These are phyloP conservation scores for Biscogniauxia sp. DNA, from an alignment of 2,329 filamentous ascomycete species.

Conservation along the genomic window DNA sequence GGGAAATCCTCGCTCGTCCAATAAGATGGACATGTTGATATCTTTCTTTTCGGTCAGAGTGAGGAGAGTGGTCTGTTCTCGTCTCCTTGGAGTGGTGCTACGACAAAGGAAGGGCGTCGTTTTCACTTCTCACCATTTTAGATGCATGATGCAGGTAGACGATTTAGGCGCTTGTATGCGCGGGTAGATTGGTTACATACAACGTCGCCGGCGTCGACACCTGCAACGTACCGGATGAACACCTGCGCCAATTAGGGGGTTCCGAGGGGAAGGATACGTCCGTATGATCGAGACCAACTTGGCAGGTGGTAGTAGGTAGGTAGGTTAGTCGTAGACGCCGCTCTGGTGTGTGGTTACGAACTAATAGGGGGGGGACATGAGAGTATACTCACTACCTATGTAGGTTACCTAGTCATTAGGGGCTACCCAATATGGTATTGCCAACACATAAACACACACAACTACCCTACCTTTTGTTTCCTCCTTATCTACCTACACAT, in stretches of 20 bases:
- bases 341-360: no score
- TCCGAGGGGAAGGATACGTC: neutral
- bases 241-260: neutral
- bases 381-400: no score
- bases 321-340: no score
- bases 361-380: no score
- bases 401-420: no score
- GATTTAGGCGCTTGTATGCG: slow-evolving; percentile 11
- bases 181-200: slow-evolving; percentile 7
- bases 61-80: neutral
- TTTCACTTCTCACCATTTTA: slow-evolving; percentile 7
- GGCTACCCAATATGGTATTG: no score
- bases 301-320: no score
- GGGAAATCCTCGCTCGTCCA: neutral
- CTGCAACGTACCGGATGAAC: neutral
- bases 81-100: slow-evolving; percentile 1
- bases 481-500: neutral
- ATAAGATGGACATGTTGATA: neutral
- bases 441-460: no score
- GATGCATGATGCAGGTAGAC: slow-evolving; percentile 14
- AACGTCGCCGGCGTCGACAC: neutral
- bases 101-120: neutral
- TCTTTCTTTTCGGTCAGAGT: neutral
- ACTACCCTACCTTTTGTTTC: neutral
- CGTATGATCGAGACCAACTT: no score